These are phyloP conservation scores for Spencermartinsiella europaea DNA, from an alignment of 805 yeast genomes.

Conservation along the genomic window DNA sequence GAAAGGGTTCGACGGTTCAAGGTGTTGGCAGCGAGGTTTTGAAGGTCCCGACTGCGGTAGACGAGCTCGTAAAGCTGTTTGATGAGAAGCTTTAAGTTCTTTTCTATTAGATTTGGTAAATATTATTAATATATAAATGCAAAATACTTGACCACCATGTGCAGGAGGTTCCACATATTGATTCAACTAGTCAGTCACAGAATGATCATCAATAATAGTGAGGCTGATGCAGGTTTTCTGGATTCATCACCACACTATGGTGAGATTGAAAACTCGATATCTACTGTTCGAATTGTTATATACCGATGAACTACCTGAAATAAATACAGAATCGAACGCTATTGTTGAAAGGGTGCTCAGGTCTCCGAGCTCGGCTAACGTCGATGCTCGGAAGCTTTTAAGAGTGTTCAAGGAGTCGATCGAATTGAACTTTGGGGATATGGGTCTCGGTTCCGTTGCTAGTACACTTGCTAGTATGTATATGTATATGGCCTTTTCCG, in stretches of 20 bases:
- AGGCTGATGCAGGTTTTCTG: no score
- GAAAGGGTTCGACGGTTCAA: conserved; percentile 93
- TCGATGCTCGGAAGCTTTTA: conserved; percentile 47
- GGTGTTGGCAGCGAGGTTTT: conserved; percentile 88
- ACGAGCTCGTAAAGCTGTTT: conserved; percentile 57
- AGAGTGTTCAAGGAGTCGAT: conserved; percentile 52
- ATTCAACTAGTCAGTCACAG: no score
- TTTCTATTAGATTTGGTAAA: background rate
- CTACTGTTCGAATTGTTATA: conserved; percentile 72
- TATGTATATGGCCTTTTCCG: background rate
- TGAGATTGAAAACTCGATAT: conserved; percentile 80
- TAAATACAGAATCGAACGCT: background rate
- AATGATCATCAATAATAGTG: no score
- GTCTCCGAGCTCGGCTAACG: conserved; percentile 13
- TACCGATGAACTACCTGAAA: conserved; percentile 41
- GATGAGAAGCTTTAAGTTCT: conserved; percentile 10
- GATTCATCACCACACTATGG: conserved; percentile 56
- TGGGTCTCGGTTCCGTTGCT: conserved; percentile 62
- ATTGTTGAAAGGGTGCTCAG: background rate
- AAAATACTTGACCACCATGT: no score
- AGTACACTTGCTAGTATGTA: conserved; percentile 42
- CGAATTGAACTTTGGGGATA: conserved; percentile 68
- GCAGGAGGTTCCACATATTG: no score
- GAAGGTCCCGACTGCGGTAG: conserved; percentile 68
- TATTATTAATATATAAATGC: background rate